These are phyloP conservation scores for Aspergillus aculeatus DNA, from an alignment of 2,329 filamentous ascomycete genomes.

Conservation along the genomic window DNA sequence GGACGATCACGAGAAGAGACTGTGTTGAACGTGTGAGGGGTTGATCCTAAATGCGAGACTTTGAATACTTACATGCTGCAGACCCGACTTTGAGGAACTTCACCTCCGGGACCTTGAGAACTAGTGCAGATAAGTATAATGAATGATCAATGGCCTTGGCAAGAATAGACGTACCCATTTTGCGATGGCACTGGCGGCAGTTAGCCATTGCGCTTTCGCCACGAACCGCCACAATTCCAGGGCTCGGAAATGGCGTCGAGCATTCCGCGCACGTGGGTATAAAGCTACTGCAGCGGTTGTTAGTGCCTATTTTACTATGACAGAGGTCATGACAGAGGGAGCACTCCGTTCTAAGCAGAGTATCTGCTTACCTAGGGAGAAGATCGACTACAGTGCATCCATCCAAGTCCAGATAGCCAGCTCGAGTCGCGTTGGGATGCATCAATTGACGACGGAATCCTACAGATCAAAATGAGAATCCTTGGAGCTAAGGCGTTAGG, in stretches of 20 bases:
- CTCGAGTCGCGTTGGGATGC: slow-evolving; percentile 70
- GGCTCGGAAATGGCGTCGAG: slow-evolving; percentile 62
- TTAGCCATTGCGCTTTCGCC: slow-evolving; percentile 72
- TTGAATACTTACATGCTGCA: slow-evolving; percentile 43
- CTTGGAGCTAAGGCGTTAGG: neutral
- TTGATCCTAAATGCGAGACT: neutral
- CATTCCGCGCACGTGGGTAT: slow-evolving; percentile 74
- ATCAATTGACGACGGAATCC: slow-evolving; percentile 67
- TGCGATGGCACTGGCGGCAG: slow-evolving; percentile 75
- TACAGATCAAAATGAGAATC: slow-evolving; percentile 19
- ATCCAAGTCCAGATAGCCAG: slow-evolving; percentile 74
- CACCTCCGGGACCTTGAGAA: slow-evolving; percentile 73
- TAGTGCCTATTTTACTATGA: neutral
- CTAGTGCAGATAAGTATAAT: slow-evolving; percentile 25
- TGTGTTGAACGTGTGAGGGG: slow-evolving; percentile 9
- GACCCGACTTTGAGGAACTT: slow-evolving; percentile 72
- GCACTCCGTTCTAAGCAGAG: neutral
- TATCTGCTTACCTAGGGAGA: slow-evolving; percentile 60
- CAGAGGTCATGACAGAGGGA: neutral
- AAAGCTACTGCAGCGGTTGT: slow-evolving; percentile 61
- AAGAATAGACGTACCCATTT: slow-evolving; percentile 58
- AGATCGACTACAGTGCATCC: slow-evolving; percentile 74
- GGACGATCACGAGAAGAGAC: slow-evolving; percentile 31
- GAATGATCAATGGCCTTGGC: neutral
- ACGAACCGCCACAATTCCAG: slow-evolving; percentile 69